Base-by-base conservation (phyloP, 2,329 filamentous ascomycete genomes). In the Bipolaris gigantea region DNA sequence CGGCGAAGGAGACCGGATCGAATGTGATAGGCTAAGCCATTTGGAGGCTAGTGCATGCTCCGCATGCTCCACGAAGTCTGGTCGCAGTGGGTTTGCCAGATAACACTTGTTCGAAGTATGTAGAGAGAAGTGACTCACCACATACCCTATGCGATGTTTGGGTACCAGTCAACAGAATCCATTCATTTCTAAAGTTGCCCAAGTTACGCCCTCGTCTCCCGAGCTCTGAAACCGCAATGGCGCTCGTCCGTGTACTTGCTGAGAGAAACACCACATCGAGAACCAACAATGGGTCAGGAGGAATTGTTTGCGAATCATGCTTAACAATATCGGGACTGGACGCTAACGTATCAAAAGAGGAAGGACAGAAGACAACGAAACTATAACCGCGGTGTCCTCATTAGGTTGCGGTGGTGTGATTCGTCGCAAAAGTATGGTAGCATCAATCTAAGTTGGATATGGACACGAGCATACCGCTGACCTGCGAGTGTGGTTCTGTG, bases 381-480 rank as follows among this genome's bases (percentile, higher is more conserved):
- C 5, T 9, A 2, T 18, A 35, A 19, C n/a, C 13, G 13, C 1
- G 8, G 16, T 23, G 27, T n/a, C 32, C 2, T 7, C 10, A 10
- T 16, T n/a, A 15, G 21, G 0, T 10, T n/a, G 4, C 2, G 34
- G 11, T 8, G 21, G 27, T 43, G 30, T 54, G 46, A 50, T 54
- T 25, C 4, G 25, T n/a, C 32, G 4, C 21, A 35, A 45, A 41
- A 50, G 25, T 35, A 15, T 35, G 51, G 51, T 54, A 54, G 8
- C 16, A 32, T 50, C 47, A 54, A 54, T 54, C 50, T 54, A n/a
- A 21, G 23, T 40, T 15, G 23, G 15, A 3, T 25, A 45, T 54
- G 21, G 34, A 50, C 50, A 45, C 50, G 32, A 30, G 27, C 10
- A 30, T 30, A 13, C 27, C 21, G 43, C 39, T 9, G 47, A 35